These are phyloP conservation scores for Brassica cretica DNA, from an alignment of 345 rosid species.

Conservation along the genomic window DNA sequence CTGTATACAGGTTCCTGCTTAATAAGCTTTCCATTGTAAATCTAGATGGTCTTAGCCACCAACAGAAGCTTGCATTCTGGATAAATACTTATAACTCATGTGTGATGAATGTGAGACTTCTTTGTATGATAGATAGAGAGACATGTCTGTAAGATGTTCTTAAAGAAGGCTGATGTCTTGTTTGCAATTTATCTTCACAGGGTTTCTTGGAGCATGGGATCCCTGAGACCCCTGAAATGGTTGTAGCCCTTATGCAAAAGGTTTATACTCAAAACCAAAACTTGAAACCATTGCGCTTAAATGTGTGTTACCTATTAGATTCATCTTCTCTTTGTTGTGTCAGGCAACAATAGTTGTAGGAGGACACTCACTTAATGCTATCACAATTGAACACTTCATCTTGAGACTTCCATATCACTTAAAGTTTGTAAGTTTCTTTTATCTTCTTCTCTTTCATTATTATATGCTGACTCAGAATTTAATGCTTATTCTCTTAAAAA, in stretches of 20 bases:
- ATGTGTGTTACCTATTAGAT: not conserved
- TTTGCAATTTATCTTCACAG: conserved; percentile 36
- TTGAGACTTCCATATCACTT: conserved; percentile 88
- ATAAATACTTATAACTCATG: conserved; percentile 87
- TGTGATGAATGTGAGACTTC: conserved; percentile 69
- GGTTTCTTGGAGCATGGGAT: conserved; percentile 81
- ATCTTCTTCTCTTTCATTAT: not conserved
- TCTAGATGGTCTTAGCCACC: conserved; percentile 74
- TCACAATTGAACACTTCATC: conserved; percentile 89
- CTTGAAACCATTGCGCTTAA: not conserved
- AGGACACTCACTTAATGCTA: conserved; percentile 71
- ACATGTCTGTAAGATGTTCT: not conserved
- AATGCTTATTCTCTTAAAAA: conserved; percentile 13
- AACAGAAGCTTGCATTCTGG: conserved; percentile 97
- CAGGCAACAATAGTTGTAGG: conserved; percentile 83
- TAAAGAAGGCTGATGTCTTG: not conserved
- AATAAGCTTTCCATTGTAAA: conserved; percentile 70
- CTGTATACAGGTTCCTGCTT: conserved; percentile 56
- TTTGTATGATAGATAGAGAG: not conserved
- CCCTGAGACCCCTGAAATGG: conserved; percentile 74
- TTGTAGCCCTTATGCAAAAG: conserved; percentile 88
- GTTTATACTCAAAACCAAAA: conserved; percentile 37
- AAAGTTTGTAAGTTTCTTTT: conserved; percentile 63
- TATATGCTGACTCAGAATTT: not conserved
- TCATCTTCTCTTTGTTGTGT: conserved; percentile 24